Base-by-base conservation (phyloP, 352 stramenopile genomes). In the Phytophthora vignae region DNA sequence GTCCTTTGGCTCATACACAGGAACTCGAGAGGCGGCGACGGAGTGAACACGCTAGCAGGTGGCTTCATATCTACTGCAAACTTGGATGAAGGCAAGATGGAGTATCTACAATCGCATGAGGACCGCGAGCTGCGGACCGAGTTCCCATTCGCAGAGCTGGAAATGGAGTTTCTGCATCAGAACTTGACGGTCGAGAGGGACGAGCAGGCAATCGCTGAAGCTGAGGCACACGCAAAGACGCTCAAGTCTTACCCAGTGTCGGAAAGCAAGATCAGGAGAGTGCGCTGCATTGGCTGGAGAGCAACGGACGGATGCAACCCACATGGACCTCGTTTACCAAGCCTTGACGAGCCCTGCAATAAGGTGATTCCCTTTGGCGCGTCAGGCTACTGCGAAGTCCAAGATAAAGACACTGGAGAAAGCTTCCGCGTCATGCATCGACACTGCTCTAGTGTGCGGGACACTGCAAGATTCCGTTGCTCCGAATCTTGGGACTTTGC, bases 401-500 rank as follows among this genome's bases (percentile, higher is more conserved):
- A 77, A 22, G 71, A 87, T 50, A 77, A 76, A n/a, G 63, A 74
- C n/a, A 74, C 71, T 0, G 81, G 82, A 4, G 64, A 76, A 25
- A 71, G 44, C 3, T 67, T 85, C 53, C 75, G 69, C 17, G 67
- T 85, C 15, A 82, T 88, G 73, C 57, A 76, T n/a, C 52, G 52
- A 5, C 55, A 74, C 25, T 90, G 82, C 68, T 62, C 54, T 3
- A 79, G 74, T 48, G 10, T 88, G 1, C 67, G 46, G 4, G 66
- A 69, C 10, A 64, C 71, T 3, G 70, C 69, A 11, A 71, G 55
- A 44, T 87, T 88, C 73, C 78, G 68, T n/a, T 89, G 81, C 68
- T 73, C 78, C 54, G 73, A 84, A 36, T 70, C 80, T 4, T 71
- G 77, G 65, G 78, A 90, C 60, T 84, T 88, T 61, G 56, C 78